A percentile compares a stretch with the other conserved stretches of the same genome.
phyloP scores from a whole-genome alignment of 2,329 filamentous ascomycete species.

The Sodiomyces alkalinus region DNA sequence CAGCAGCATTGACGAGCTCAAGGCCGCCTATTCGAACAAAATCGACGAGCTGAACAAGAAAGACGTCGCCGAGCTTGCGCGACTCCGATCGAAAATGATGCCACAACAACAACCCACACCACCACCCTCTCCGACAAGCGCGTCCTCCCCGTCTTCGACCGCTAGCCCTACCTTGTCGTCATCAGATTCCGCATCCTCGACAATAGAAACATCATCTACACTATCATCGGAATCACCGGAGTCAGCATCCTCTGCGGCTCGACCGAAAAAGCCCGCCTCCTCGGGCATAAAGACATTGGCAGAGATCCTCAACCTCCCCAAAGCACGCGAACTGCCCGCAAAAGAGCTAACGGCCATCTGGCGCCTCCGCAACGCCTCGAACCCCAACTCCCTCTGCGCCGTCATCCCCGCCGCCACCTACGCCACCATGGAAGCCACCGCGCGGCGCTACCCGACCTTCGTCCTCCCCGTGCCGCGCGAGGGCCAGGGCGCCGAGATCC shows the following conservation, averaged over 20 bases:
- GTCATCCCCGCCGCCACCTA: conserved; percentile 64
- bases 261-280: no score
- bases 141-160: conserved; percentile 7
- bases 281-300: conserved; percentile 28
- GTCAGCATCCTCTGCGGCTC: conserved; percentile 9
- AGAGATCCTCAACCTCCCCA: conserved; percentile 59
- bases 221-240: conserved; percentile 16
- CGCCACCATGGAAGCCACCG: conserved; percentile 52
- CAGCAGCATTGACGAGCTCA: conserved; percentile 58
- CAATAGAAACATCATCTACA: conserved; percentile 7
- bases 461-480: conserved; percentile 70
- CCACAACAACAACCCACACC: conserved; percentile 17
- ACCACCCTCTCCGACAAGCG: conserved; percentile 6
- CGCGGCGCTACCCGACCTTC: conserved; percentile 69
- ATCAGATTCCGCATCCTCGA: conserved; percentile 11
- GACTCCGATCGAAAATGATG: no score
- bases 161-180: conserved; percentile 6
- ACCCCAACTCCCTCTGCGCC: conserved; percentile 67
- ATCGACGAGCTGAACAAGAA: conserved; percentile 58
- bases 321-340: conserved; percentile 54
- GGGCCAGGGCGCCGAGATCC: conserved; percentile 66
- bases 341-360: conserved; percentile 81
- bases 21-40: conserved; percentile 70
- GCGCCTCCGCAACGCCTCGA: conserved; percentile 70
- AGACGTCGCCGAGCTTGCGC: conserved; percentile 15